Percentiles rank a stretch among this genome's conserved stretches.
phyloP scores from a whole-genome alignment of 1,284 basidiomycete species.

The Trichosporon asahii region DNA sequence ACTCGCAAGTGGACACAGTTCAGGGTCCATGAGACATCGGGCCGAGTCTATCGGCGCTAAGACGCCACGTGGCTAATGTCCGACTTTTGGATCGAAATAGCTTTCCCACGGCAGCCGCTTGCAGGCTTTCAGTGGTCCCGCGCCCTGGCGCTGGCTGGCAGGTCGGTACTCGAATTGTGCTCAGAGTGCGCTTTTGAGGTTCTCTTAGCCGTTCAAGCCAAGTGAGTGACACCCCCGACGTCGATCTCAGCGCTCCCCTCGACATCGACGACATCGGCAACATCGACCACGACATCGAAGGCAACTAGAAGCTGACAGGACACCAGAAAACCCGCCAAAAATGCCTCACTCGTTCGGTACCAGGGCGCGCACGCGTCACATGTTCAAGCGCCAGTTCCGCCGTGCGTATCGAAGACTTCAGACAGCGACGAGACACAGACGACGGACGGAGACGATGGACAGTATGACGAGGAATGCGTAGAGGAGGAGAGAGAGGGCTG shows the following conservation, averaged over 20 bases:
- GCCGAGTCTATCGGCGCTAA: background rate
- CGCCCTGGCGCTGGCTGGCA: background rate
- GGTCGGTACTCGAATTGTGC: background rate
- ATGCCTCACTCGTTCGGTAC: slow-evolving; percentile 99
- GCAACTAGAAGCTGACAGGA: background rate
- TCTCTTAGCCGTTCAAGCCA: slow-evolving; percentile 12
- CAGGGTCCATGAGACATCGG: background rate
- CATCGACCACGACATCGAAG: background rate
- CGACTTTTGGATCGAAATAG: background rate
- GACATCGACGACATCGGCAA: background rate
- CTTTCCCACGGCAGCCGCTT: background rate
- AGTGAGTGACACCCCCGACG: slow-evolving; percentile 26
- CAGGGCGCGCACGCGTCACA: slow-evolving; percentile 98
- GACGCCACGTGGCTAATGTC: background rate
- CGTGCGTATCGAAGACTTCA: slow-evolving; percentile 57
- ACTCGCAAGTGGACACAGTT: background rate
- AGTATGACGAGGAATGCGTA: background rate
- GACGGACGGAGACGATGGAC: background rate
- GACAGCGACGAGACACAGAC: background rate
- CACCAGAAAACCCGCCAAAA: slow-evolving; percentile 58
- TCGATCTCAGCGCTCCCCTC: slow-evolving; percentile 25
- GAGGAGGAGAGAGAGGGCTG: background rate
- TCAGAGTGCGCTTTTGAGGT: background rate
- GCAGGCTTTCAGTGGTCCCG: background rate
- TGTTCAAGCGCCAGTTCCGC: slow-evolving; percentile 99